Conservation (phyloP, 2,329 filamentous ascomycete genomes). For the Xylariaceae sp. region DNA sequence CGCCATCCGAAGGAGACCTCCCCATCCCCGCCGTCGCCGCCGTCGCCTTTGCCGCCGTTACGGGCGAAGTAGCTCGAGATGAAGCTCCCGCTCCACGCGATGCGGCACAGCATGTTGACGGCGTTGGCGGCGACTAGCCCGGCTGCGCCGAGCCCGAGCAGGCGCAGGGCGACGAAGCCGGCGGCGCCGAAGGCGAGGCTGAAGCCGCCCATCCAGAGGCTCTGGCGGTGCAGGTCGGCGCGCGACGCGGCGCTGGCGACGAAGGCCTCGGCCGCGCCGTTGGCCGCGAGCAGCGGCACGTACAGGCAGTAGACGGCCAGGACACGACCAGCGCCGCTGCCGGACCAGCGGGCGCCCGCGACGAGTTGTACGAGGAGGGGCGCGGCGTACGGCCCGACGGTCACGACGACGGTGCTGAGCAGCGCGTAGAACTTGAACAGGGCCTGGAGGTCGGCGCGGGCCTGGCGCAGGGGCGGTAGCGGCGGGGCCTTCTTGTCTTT, state of each 20-base stretch:
- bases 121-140: slow-evolving; percentile 83
- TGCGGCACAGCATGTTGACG: slow-evolving; percentile 82
- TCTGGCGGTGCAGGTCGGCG: slow-evolving; percentile 67
- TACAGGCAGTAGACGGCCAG: slow-evolving; percentile 84
- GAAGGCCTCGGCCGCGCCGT: slow-evolving; percentile 88
- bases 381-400: slow-evolving; percentile 68
- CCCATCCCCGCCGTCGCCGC: no score
- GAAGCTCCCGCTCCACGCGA: slow-evolving; percentile 71
- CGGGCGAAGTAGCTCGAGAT: slow-evolving; percentile 55
- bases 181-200: slow-evolving; percentile 67
- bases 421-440: slow-evolving; percentile 69
- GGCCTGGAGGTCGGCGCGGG: slow-evolving; percentile 46
- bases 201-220: slow-evolving; percentile 76
- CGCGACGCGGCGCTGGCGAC: slow-evolving; percentile 79
- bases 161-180: slow-evolving; percentile 67
- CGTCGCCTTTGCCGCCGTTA: no score
- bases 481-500: slow-evolving; percentile 3
- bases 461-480: slow-evolving; percentile 28
- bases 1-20: slow-evolving; percentile 32
- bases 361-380: slow-evolving; percentile 66
- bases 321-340: slow-evolving; percentile 63
- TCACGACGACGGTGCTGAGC: slow-evolving; percentile 59
- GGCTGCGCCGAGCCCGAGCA: slow-evolving; percentile 62
- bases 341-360: slow-evolving; percentile 69
- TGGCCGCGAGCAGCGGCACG: slow-evolving; percentile 84